Evolutionary conservation across 805 yeast genomes (phyloP).

Genomic region (Wickerhamomyces alni): DNA sequence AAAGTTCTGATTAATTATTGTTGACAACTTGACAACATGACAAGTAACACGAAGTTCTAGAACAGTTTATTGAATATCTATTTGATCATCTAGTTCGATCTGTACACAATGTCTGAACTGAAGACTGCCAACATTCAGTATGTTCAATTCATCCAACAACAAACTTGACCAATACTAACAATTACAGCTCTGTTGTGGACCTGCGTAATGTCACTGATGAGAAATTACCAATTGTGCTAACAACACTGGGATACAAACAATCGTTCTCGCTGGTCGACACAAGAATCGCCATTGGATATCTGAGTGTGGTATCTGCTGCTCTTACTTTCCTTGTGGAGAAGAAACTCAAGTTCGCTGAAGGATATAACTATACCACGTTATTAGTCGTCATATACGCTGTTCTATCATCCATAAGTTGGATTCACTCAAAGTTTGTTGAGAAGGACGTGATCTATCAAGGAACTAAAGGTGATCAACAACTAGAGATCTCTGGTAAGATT

Average conservation of each 20-base stretch:
- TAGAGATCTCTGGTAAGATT: slow-evolving; percentile 26
- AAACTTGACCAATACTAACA: not conserved
- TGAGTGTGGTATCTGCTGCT: slow-evolving; percentile 44
- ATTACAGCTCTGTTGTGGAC: slow-evolving; percentile 13
- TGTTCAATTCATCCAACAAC: too few species aligned
- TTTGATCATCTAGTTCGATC: too few species aligned
- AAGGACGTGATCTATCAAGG: slow-evolving; percentile 44
- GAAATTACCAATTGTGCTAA: slow-evolving; percentile 7
- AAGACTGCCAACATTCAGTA: slow-evolving; percentile 14
- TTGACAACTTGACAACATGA: too few species aligned
- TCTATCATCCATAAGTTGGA: slow-evolving; percentile 33
- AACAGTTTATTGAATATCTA: too few species aligned
- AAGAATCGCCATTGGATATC: slow-evolving; percentile 44
- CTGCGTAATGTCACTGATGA: slow-evolving; percentile 12
- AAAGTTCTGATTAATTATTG: too few species aligned
- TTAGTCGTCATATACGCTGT: slow-evolving; percentile 35
- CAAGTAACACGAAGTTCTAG: too few species aligned
- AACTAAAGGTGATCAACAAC: slow-evolving; percentile 21
- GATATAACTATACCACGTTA: slow-evolving; percentile 32
- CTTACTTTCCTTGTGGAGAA: slow-evolving; percentile 45
- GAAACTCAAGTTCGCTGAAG: slow-evolving; percentile 37
- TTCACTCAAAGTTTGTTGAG: slow-evolving; percentile 30
- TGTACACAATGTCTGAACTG: slow-evolving; percentile 8
- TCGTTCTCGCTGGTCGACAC: slow-evolving; percentile 37
- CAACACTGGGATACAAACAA: slow-evolving; percentile 34